A percentile compares a stretch with the other conserved stretches of the same genome.
phyloP scores from a whole-genome alignment of 148 eudicot genomes.

The Cornus florida region DNA sequence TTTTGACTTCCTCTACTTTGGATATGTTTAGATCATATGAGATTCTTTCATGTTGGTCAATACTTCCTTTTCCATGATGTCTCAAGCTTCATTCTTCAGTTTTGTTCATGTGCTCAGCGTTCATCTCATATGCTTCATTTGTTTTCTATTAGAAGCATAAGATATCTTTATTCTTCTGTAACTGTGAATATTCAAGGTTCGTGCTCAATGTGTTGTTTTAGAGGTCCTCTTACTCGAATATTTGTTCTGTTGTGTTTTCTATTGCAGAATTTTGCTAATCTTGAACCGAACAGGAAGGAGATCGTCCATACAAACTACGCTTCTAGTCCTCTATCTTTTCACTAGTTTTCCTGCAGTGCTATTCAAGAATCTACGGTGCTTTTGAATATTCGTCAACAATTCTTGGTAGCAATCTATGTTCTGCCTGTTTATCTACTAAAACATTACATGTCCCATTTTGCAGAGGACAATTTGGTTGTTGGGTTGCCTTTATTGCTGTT shows the following conservation, averaged over 20 bases:
- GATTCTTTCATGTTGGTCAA: background rate
- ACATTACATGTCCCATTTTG: conserved; percentile 15
- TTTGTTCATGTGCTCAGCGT: background rate
- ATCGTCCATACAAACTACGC: conserved; percentile 42
- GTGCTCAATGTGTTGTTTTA: background rate
- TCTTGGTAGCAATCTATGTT: background rate
- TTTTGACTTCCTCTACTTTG: background rate
- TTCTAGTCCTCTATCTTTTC: conserved; percentile 35
- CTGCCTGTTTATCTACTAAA: background rate
- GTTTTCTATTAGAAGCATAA: background rate
- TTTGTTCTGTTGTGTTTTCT: background rate
- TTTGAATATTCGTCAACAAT: background rate
- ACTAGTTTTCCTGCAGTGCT: conserved; percentile 34
- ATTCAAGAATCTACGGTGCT: conserved; percentile 44
- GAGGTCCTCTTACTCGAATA: background rate
- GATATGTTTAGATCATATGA: background rate
- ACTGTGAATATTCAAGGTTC: background rate
- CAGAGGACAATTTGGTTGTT: conserved; percentile 55
- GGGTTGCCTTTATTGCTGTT: conserved; percentile 46
- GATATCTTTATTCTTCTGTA: background rate
- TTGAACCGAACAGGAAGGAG: conserved; percentile 36
- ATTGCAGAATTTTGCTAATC: conserved; percentile 34
- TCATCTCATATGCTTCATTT: background rate
- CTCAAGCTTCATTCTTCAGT: background rate
- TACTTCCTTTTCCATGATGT: background rate